These are phyloP conservation scores for Peronosclerospora sorghi DNA, from an alignment of 352 stramenopile genomes.

Conservation along the genomic window DNA sequence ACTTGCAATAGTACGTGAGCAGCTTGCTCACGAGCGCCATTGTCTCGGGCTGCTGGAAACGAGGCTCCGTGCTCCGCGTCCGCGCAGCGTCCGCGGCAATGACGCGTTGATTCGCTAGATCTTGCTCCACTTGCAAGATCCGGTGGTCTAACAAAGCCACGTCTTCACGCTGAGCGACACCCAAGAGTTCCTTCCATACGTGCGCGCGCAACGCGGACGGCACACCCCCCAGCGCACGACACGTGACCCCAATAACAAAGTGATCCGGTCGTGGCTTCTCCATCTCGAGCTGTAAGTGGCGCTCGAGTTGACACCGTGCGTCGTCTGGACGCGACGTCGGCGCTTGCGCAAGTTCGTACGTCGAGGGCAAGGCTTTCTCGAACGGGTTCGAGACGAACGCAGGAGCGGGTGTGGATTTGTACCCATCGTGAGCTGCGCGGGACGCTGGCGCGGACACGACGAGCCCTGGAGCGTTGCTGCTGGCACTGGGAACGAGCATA, in stretches of 20 bases:
- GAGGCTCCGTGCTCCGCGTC: conserved; percentile 69
- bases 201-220: conserved; percentile 35
- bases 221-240: conserved; percentile 55
- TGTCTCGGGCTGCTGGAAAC: conserved; percentile 66
- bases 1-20: conserved; percentile 91
- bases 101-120: conserved; percentile 86
- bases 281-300: conserved; percentile 59
- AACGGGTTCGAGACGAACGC: no score
- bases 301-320: not conserved
- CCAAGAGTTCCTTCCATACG: conserved; percentile 76
- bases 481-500: no score
- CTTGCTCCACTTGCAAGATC: conserved; percentile 65
- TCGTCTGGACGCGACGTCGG: no score
- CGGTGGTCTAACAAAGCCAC: conserved; percentile 55
- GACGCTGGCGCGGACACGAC: no score
- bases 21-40: conserved; percentile 70
- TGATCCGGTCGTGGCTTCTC: conserved; percentile 53
- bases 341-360: no score
- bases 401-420: no score
- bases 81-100: conserved; percentile 80
- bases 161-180: conserved; percentile 51
- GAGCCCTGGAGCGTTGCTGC: no score
- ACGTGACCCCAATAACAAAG: conserved; percentile 62
- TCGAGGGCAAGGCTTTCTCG: no score
- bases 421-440: no score